phyloP scores from a whole-genome alignment of 2,329 filamentous ascomycete genomes.

The Ambrosiella xylebori region DNA sequence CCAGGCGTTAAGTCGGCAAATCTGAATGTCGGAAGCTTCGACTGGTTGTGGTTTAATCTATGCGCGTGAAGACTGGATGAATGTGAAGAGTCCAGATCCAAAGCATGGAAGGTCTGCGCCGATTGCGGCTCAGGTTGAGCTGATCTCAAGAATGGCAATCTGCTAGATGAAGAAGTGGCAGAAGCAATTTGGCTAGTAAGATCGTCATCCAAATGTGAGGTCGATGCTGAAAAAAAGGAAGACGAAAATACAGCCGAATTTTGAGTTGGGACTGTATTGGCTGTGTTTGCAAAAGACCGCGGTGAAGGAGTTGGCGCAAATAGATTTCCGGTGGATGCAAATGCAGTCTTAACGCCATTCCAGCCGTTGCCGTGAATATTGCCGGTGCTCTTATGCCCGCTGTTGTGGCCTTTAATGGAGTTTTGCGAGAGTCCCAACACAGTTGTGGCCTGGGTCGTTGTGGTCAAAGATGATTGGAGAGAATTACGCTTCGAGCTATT shows the following conservation, averaged over 20 bases:
- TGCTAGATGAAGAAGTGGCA: constrained; percentile 8
- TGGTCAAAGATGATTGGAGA: constrained; percentile 4
- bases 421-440: constrained; percentile 3
- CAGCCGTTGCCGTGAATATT: neutral
- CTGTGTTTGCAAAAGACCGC: constrained; percentile 9
- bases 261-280: constrained; percentile 5
- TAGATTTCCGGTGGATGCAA: neutral
- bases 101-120: constrained; percentile 9
- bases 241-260: constrained; percentile 11
- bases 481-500: constrained; percentile 4
- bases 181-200: constrained; percentile 9
- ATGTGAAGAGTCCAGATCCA: constrained; percentile 9
- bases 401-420: neutral
- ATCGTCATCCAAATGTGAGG: constrained; percentile 11
- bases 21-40: constrained; percentile 37
- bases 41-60: constrained; percentile 36
- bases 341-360: constrained; percentile 1
- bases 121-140: constrained; percentile 9
- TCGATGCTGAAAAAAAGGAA: constrained; percentile 11
- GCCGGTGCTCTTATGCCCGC: neutral
- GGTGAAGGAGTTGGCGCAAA: constrained; percentile 7
- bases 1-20: constrained; percentile 29
- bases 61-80: constrained; percentile 25
- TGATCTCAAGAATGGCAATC: constrained; percentile 3
- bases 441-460: constrained; percentile 6